These are phyloP conservation scores for Cryptococcus sp. DNA, from an alignment of 1,284 basidiomycete genomes.

Conservation along the genomic window DNA sequence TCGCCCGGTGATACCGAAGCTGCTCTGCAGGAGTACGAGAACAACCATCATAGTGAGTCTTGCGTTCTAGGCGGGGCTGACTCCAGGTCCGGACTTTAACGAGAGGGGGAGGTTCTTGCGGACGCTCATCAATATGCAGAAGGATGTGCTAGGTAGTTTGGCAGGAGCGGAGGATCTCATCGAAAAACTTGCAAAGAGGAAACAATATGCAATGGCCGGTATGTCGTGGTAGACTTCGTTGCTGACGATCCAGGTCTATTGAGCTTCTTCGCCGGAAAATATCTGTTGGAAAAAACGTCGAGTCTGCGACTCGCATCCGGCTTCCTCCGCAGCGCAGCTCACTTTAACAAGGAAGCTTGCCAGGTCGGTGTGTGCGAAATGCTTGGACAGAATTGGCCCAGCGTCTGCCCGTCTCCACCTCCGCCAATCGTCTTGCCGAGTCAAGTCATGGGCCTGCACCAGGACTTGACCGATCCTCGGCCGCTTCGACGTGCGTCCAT, in stretches of 20 bases:
- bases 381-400: conserved; percentile 12
- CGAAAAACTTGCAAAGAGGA: conserved; percentile 8
- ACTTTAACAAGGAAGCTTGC: conserved; percentile 7
- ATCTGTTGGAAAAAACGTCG: conserved; percentile 9
- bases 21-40: neutral
- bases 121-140: neutral
- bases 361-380: conserved; percentile 15
- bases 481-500: conserved; percentile 4
- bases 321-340: conserved; percentile 6
- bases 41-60: neutral
- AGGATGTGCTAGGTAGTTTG: neutral
- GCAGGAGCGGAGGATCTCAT: conserved; percentile 12
- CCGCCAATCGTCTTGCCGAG: conserved; percentile 7
- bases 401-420: conserved; percentile 1
- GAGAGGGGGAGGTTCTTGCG: neutral
- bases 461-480: conserved; percentile 1
- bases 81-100: conserved; percentile 1
- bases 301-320: conserved; percentile 3
- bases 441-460: conserved; percentile 8
- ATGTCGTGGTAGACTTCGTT: neutral
- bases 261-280: conserved; percentile 14
- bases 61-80: neutral
- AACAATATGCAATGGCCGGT: conserved; percentile 12
- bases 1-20: neutral
- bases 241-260: conserved; percentile 11